Evolutionary conservation across 495 filamentous ascomycete species (phyloP), one percentile per base, ranked within the genome.

Genomic region (Aspergillus funiculosus): DNA sequence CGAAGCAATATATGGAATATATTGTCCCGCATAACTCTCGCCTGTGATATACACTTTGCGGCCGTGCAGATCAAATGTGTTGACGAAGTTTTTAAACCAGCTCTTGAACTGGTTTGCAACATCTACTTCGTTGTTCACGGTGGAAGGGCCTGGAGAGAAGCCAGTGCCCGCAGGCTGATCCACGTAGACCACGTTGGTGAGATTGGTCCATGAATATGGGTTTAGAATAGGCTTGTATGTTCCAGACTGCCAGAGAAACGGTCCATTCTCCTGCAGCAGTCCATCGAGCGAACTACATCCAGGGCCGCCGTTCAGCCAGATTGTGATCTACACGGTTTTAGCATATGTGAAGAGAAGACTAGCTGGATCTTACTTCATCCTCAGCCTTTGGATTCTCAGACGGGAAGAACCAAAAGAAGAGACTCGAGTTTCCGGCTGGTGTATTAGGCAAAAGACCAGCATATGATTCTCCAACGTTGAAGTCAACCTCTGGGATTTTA

Each of bases 341-440:
- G 14, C 17, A 6, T 22, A 25, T 10, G 25, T n/a, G n/a, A n/a
- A n/a, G n/a, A n/a, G n/a, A n/a, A n/a, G n/a, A n/a, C n/a, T n/a
- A n/a, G n/a, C n/a, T n/a, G 75, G 6, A 73, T 22, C 72, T 48
- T 42, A 87, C 80, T 54, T 88, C 83, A 37, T 87, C 79, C 3
- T 64, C 52, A 5, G 74, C 68, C 4, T 53, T 54, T 4, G 71
- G 67, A 30, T 83, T 81, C 3, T 61, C 61, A 0, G 81, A 77
- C 0, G 81, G 83, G 50, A 85, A 87, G 63, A 82, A 87, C 85
- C 86, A 90, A 57, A 86, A 90, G 59, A 86, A 90, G n/a, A 89
- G 62, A 35, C 73, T 72, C 1, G 67, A 67, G 19, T 76, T 67
- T 1, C 69, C 57, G 26, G 72, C 53, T 3, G 63, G 62, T 2